Evolutionary conservation across 2,329 filamentous ascomycete genomes (phyloP).

Genomic region (Mycosphaerella sp.): DNA sequence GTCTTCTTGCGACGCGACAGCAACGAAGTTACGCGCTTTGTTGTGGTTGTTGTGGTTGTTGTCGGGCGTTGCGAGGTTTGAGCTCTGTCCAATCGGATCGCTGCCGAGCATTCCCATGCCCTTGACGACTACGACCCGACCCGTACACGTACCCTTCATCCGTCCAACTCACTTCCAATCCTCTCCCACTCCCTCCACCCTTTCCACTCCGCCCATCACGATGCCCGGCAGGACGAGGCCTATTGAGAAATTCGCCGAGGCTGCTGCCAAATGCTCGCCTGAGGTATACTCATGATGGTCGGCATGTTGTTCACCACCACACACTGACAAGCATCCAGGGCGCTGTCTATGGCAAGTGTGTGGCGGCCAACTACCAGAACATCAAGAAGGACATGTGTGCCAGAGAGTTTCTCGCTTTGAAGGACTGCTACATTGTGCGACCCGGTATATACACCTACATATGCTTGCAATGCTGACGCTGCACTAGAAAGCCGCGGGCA

Average conservation of each 20-base stretch:
- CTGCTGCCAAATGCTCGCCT: conserved; percentile 58
- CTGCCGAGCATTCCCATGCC: background rate
- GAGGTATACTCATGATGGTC: conserved; percentile 46
- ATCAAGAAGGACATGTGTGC: conserved; percentile 86
- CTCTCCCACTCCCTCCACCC: background rate
- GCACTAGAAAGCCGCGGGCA: conserved; percentile 27
- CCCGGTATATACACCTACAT: background rate
- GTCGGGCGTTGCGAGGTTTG: background rate
- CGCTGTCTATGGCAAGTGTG: conserved; percentile 81
- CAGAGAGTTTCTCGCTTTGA: conserved; percentile 76
- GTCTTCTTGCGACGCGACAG: background rate
- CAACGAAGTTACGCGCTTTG: conserved; percentile 6
- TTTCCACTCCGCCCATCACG: conserved; percentile 6
- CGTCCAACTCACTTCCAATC: too few species aligned
- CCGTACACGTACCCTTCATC: too few species aligned
- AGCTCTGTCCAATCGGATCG: background rate
- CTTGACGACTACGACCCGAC: conserved; percentile 12
- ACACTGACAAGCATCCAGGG: conserved; percentile 50
- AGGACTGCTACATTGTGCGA: conserved; percentile 78
- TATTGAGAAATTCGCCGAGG: conserved; percentile 62
- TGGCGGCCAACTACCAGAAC: conserved; percentile 82
- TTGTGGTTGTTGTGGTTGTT: conserved; percentile 15
- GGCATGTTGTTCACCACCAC: background rate
- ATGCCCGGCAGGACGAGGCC: conserved; percentile 51
- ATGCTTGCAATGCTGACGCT: background rate